Conservation (phyloP, 2,329 filamentous ascomycete genomes). For the Aspergillus sergii region DNA sequence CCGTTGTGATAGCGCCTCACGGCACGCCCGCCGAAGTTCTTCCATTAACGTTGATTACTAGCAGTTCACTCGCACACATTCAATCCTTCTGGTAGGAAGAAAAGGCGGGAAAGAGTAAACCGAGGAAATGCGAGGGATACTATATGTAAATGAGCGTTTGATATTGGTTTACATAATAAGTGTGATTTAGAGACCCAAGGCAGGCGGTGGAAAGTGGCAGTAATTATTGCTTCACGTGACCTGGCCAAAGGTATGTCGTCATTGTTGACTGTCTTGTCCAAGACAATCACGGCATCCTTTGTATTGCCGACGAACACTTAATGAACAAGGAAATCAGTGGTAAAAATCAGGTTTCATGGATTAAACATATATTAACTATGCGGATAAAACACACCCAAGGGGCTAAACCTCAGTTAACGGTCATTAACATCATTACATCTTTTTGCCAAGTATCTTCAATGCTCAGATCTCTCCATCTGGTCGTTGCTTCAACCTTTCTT, state of each 20-base stretch:
- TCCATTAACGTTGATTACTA: conserved; percentile 24
- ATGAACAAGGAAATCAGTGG: too few relatives aligned
- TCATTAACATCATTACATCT: background rate
- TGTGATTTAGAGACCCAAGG: background rate
- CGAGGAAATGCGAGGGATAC: background rate
- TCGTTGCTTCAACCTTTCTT: background rate
- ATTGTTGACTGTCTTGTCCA: too few relatives aligned
- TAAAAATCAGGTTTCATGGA: too few relatives aligned
- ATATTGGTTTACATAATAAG: background rate
- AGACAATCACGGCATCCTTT: too few relatives aligned
- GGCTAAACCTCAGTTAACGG: background rate
- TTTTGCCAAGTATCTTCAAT: background rate
- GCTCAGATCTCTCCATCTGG: too few relatives aligned
- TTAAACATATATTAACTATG: too few relatives aligned
- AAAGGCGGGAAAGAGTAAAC: background rate
- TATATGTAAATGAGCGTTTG: background rate
- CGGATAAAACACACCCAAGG: background rate
- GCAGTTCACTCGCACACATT: too few relatives aligned
- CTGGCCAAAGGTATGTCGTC: too few relatives aligned
- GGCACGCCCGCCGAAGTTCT: conserved; percentile 30
- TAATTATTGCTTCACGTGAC: background rate
- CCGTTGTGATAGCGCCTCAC: conserved; percentile 23
- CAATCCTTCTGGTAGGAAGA: background rate
- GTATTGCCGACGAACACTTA: too few relatives aligned
- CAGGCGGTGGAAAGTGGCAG: background rate